phyloP scores from a whole-genome alignment of 768 basidiomycete genomes.

The Lactarius deliciosus region DNA sequence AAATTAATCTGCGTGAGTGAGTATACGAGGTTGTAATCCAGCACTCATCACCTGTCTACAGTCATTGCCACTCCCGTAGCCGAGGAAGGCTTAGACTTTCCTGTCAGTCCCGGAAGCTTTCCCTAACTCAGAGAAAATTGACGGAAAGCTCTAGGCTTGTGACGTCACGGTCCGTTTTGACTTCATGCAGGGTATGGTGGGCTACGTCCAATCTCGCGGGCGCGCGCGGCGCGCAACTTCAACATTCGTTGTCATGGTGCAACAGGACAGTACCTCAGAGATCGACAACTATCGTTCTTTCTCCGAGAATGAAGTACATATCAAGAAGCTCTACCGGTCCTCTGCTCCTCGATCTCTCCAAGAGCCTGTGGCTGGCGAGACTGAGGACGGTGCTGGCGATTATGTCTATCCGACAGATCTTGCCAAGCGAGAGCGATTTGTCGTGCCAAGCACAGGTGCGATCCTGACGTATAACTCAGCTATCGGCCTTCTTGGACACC shows the following conservation, averaged over 20 bases:
- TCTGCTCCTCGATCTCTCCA: slow-evolving; percentile 37
- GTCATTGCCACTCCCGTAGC: slow-evolving; percentile 86
- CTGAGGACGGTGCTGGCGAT: slow-evolving; percentile 33
- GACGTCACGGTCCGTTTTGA: slow-evolving; percentile 88
- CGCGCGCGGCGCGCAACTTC: slow-evolving; percentile 76
- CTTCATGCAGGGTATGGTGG: slow-evolving; percentile 75
- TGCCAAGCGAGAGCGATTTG: slow-evolving; percentile 66
- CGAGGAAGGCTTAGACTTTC: slow-evolving; percentile 91
- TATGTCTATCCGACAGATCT: slow-evolving; percentile 54
- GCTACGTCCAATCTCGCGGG: slow-evolving; percentile 88
- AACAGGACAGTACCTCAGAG: slow-evolving; percentile 54
- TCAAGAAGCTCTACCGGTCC: slow-evolving; percentile 61
- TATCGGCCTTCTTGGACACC: slow-evolving; percentile 64
- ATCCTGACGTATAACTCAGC: slow-evolving; percentile 77
- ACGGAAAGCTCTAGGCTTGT: slow-evolving; percentile 54
- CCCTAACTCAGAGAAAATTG: slow-evolving; percentile 13
- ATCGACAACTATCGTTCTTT: slow-evolving; percentile 59
- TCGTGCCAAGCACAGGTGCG: slow-evolving; percentile 71
- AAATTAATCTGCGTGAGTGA: slow-evolving; percentile 65
- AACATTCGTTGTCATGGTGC: slow-evolving; percentile 80
- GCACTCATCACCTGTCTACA: slow-evolving; percentile 31
- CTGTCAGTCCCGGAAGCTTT: slow-evolving; percentile 43
- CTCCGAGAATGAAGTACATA: slow-evolving; percentile 58
- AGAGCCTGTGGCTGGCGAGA: slow-evolving; percentile 46
- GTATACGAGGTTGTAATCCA: neutral